Evolutionary conservation across 1,284 basidiomycete species (phyloP), one percentile per base, ranked within the genome.

Genomic region (Meripilus lineatus): DNA sequence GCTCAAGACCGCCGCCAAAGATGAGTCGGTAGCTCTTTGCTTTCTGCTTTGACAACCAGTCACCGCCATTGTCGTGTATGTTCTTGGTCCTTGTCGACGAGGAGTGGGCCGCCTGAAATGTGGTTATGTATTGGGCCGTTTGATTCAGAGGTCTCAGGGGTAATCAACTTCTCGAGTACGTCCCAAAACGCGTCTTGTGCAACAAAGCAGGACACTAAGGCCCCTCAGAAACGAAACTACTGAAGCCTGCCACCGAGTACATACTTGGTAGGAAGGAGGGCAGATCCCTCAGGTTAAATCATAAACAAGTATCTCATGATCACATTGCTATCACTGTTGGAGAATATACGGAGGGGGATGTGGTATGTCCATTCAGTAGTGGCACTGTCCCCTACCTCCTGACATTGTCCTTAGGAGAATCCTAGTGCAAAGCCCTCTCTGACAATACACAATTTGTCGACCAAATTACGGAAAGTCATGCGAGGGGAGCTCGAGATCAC

Each of bases 191-290:
- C n/a, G n/a, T n/a, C n/a, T n/a, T n/a, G n/a, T n/a, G n/a, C n/a
- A n/a, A n/a, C n/a, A n/a, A n/a, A n/a, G n/a, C n/a, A n/a, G n/a
- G n/a, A n/a, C n/a, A n/a, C n/a, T n/a, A n/a, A n/a, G n/a, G n/a
- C n/a, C n/a, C n/a, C n/a, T n/a, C 50, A 87, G 83, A 77, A 58
- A 61, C 63, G 11, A 86, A 84, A 54, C 58, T 84, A 4, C 65
- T 87, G 38, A 84, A 81, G 57, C 67, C 79, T 1, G 72, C 73
- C 14, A 69, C 58, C 34, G 66, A 64, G 14, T 78, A 83, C 46
- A 35, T 54, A 1, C 54, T 85, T 2, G 82, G 84, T 13, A 65
- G 84, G 24, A 81, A 74, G 56, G 72, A 70, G 3, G n/a, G n/a
- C 61, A 61, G 37, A 3, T 45, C 43, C 1, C 62, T 87, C 2